These are phyloP conservation scores for Gossypium turneri DNA, from an alignment of 345 rosid genomes.

Conservation along the genomic window DNA sequence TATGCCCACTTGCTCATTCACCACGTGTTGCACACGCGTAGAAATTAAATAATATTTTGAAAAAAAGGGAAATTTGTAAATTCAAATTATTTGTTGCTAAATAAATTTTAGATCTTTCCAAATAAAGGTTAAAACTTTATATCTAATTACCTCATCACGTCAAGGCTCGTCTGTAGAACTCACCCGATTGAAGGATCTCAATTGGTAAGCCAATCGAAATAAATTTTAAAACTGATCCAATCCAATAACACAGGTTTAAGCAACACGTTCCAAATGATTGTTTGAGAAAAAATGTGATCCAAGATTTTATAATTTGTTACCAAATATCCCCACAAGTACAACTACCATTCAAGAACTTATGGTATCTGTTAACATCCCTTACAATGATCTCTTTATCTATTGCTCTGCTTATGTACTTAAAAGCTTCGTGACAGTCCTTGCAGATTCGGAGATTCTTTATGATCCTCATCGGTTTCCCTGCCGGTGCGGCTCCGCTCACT, in stretches of 20 bases:
- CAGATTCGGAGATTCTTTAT: constrained; percentile 42
- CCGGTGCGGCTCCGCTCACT: constrained; percentile 33
- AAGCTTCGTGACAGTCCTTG: constrained; percentile 41
- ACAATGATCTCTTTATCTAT: constrained; percentile 39
- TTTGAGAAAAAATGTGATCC: background rate
- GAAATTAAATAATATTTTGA: background rate
- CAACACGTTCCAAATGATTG: background rate
- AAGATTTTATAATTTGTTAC: constrained; percentile 16
- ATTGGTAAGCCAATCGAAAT: no score
- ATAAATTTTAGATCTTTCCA: no score
- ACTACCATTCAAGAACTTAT: constrained; percentile 33
- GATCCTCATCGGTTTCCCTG: constrained; percentile 34
- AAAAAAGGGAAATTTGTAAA: background rate
- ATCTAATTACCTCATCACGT: no score
- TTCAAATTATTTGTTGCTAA: no score
- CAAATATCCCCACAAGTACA: constrained; percentile 41
- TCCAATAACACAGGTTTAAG: no score
- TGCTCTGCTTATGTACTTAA: constrained; percentile 37
- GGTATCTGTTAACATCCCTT: constrained; percentile 46
- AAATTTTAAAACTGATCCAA: no score
- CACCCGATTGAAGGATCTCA: no score
- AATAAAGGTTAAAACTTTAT: no score
- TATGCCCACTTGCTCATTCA: background rate
- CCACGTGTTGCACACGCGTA: background rate
- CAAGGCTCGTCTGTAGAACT: no score